Evolutionary conservation across 352 stramenopile species (phyloP).

Genomic region (Pythium grandisporangium): DNA sequence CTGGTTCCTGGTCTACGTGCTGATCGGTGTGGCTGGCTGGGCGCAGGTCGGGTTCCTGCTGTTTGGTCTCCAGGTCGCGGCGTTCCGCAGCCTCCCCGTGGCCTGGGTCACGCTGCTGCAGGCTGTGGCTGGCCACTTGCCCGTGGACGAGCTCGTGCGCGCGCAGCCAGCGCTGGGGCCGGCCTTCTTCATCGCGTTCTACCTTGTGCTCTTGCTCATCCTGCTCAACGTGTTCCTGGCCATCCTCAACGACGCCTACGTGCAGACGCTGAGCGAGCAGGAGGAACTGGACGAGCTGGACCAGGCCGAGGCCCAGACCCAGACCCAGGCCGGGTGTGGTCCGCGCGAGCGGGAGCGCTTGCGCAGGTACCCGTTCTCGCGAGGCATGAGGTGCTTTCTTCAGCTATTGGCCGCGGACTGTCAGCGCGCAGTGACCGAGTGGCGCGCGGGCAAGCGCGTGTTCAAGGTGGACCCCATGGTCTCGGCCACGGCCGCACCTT

Average conservation of each 20-base stretch:
- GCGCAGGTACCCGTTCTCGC: constrained; percentile 51
- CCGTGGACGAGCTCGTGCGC: constrained; percentile 32
- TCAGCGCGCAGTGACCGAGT: constrained; percentile 29
- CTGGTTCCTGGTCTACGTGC: constrained; percentile 53
- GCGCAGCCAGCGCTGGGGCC: constrained; percentile 39
- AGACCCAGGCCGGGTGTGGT: constrained; percentile 4
- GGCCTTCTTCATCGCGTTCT: constrained; percentile 66
- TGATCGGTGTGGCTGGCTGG: constrained; percentile 48
- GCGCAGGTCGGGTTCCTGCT: constrained; percentile 56
- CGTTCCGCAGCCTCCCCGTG: constrained; percentile 42
- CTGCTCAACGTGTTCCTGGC: constrained; percentile 68
- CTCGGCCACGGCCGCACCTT: not conserved
- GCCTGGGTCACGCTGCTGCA: constrained; percentile 51
- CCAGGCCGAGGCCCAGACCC: constrained; percentile 6
- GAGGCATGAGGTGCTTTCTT: constrained; percentile 20
- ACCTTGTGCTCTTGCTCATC: constrained; percentile 56
- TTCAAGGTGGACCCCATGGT: constrained; percentile 50
- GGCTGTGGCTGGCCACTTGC: constrained; percentile 42
- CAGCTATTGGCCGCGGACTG: constrained; percentile 27
- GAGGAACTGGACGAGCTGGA: constrained; percentile 35
- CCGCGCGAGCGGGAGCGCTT: constrained; percentile 31
- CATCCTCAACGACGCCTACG: constrained; percentile 69
- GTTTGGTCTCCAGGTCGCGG: constrained; percentile 39
- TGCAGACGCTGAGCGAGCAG: constrained; percentile 56
- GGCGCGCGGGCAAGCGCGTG: constrained; percentile 29